These are phyloP conservation scores for Leccinum cinnamomeum DNA, from an alignment of 1,284 basidiomycete species.

Conservation along the genomic window DNA sequence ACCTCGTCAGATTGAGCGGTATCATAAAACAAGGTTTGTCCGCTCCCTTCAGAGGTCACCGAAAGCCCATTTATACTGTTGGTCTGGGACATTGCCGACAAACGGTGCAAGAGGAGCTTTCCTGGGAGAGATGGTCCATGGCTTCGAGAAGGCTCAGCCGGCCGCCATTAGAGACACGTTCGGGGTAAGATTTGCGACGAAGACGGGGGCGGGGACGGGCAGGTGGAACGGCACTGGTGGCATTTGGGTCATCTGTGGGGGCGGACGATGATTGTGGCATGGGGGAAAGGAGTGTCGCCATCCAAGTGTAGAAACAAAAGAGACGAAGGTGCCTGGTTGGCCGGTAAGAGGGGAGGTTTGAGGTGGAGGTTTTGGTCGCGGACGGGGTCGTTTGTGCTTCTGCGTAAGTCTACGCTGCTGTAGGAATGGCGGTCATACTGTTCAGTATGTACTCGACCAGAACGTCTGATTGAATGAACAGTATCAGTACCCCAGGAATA, in stretches of 20 bases:
- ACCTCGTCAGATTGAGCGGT: constrained; percentile 13
- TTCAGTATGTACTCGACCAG: too few relatives aligned
- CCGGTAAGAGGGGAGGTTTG: constrained; percentile 16
- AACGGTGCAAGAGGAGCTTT: constrained; percentile 8
- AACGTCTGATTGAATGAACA: too few relatives aligned
- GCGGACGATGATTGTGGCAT: neutral
- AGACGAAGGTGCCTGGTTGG: constrained; percentile 28
- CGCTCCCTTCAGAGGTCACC: constrained; percentile 25
- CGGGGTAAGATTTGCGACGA: constrained; percentile 28
- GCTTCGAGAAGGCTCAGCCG: constrained; percentile 33
- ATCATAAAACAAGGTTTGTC: constrained; percentile 31
- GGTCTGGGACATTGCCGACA: constrained; percentile 18
- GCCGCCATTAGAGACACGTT: constrained; percentile 22
- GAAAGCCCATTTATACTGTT: constrained; percentile 23
- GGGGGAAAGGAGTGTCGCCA: constrained; percentile 5
- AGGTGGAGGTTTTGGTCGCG: constrained; percentile 22
- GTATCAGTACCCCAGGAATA: too few relatives aligned
- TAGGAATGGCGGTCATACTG: neutral
- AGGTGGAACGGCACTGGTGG: constrained; percentile 1
- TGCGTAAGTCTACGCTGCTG: constrained; percentile 10
- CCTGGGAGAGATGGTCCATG: constrained; percentile 31
- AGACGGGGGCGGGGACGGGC: constrained; percentile 24
- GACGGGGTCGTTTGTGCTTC: constrained; percentile 13
- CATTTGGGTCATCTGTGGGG: neutral
- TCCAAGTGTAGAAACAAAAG: constrained; percentile 20